phyloP scores from a whole-genome alignment of 441 rosid genomes.

The Kokia cookei region DNA sequence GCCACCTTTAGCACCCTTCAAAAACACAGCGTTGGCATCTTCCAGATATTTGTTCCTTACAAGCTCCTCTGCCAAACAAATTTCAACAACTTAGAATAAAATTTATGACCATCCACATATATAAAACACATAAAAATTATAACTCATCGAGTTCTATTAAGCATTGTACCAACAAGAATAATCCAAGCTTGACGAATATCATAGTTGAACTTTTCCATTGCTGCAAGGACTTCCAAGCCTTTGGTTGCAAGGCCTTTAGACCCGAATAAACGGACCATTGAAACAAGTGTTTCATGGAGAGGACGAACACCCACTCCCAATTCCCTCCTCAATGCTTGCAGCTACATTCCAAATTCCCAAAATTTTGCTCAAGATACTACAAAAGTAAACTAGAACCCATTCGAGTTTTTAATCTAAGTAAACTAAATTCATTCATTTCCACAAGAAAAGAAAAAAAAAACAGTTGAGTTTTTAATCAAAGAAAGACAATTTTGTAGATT shows the following conservation, averaged over 20 bases:
- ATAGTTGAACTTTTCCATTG: conserved; percentile 76
- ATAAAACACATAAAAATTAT: background rate
- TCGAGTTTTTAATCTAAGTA: background rate
- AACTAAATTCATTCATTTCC: background rate
- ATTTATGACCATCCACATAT: background rate
- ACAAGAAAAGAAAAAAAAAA: background rate
- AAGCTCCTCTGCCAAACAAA: conserved; percentile 60
- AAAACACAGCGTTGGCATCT: conserved; percentile 85
- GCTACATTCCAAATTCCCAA: conserved; percentile 27
- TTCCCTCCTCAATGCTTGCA: conserved; percentile 86
- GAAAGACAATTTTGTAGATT: background rate
- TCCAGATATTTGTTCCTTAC: conserved; percentile 64
- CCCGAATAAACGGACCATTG: conserved; percentile 66
- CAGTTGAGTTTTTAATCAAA: background rate
- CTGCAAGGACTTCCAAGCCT: conserved; percentile 74
- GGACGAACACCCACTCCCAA: conserved; percentile 75
- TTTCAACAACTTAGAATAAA: conserved; percentile 7
- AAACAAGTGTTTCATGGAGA: conserved; percentile 75
- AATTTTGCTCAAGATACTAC: background rate
- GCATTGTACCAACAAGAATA: conserved; percentile 69
- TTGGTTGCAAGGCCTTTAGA: conserved; percentile 62
- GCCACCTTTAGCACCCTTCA: conserved; percentile 82
- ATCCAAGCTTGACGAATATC: conserved; percentile 89
- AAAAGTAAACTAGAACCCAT: background rate
- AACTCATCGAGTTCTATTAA: conserved; percentile 5